Evolutionary conservation across 306 rosid genomes (phyloP), one percentile per base, ranked within the genome.

Genomic region (Lathyrus tuberosus): DNA sequence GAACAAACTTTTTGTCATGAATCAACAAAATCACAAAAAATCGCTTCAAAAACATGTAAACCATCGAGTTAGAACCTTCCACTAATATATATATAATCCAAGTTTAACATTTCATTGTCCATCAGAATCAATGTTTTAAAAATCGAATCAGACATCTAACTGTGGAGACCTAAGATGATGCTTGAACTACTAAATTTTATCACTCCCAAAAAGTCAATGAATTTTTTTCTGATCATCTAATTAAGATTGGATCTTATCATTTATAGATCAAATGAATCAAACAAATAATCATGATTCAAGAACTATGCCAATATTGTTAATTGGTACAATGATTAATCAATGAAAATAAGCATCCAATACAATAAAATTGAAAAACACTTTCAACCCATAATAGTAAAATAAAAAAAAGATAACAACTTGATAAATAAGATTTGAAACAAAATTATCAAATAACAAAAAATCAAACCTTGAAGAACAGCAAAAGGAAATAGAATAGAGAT

Each of bases 401-500:
- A 16, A 69, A 8, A 20, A 78, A 74, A 60, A 49, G 15, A 75
- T 62, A 17, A 56, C 18, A 70, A 12, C n/a, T 40, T 70, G 65
- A 69, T 46, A 44, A 22, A 59, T 59, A 65, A 70, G 30, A 57
- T 35, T 30, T 33, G 56, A 67, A 67, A 61, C 11, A 66, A 41
- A 82, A 35, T 7, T 1, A 35, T 7, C 40, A 35, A 35, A 24
- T 20, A 20, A 22, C 12, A 49, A 15, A 46, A 68, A 4, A 30
- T n/a, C 70, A 38, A 52, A 79, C 86, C 86, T 83, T 76, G 77
- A 48, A 43, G 12, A 49, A 49, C 6, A 18, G 20, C 30, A 57
- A 72, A 42, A n/a, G 59, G 6, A 63, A 58, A 26, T 15, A 46
- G 18, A 5, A 28, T n/a, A n/a, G n/a, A n/a, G n/a, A n/a, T n/a